phyloP scores from a whole-genome alignment of 805 yeast species.

The Pichia cabralensis region DNA sequence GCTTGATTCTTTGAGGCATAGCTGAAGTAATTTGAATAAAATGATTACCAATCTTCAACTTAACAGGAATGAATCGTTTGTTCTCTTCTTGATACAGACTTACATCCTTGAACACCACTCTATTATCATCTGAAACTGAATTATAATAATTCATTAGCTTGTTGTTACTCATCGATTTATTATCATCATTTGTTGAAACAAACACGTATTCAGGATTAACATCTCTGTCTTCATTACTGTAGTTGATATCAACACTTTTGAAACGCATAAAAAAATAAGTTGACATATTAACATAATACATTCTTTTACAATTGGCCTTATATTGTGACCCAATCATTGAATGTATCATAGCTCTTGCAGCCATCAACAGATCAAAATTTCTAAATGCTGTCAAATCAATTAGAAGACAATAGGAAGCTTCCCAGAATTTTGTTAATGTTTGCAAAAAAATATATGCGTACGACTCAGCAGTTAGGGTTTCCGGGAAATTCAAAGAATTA shows the following conservation, averaged over 20 bases:
- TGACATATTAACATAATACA: conserved; percentile 44
- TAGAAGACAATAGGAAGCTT: conserved; percentile 49
- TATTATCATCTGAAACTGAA: conserved; percentile 35
- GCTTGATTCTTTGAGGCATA: conserved; percentile 32
- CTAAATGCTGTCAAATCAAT: conserved; percentile 59
- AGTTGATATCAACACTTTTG: conserved; percentile 7
- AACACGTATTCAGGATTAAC: conserved; percentile 22
- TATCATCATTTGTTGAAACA: conserved; percentile 37
- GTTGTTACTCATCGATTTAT: conserved; percentile 31
- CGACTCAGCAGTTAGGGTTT: conserved; percentile 35
- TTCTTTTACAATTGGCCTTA: conserved; percentile 40
- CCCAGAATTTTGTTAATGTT: conserved; percentile 62
- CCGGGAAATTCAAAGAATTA: conserved; percentile 29
- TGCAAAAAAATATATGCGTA: conserved; percentile 54
- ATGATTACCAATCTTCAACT: conserved; percentile 59
- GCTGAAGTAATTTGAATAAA: conserved; percentile 47
- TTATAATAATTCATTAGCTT: conserved; percentile 35
- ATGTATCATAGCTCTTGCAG: conserved; percentile 12
- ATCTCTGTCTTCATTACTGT: conserved; percentile 3
- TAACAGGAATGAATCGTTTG: conserved; percentile 48
- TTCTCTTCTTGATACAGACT: conserved; percentile 38
- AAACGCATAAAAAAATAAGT: conserved; percentile 14
- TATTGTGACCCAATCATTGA: conserved; percentile 40
- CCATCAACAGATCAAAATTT: conserved; percentile 8
- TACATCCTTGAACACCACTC: conserved; percentile 44